These are phyloP conservation scores for Pythium coloratum DNA, from an alignment of 352 stramenopile species.

Conservation along the genomic window DNA sequence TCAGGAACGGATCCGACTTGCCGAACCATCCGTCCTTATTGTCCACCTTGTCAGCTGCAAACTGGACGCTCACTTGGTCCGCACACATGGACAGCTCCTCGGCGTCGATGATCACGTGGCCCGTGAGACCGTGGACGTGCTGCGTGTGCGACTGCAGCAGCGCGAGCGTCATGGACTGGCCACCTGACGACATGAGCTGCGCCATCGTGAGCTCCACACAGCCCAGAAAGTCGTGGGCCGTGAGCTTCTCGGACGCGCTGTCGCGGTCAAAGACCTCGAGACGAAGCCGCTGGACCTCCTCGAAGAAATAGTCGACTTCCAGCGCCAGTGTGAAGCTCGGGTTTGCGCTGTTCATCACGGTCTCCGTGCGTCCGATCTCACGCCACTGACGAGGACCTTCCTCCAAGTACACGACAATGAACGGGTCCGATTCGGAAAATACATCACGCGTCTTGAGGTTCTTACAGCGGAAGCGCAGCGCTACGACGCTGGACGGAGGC, in stretches of 20 bases:
- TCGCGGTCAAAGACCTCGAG: slow-evolving; percentile 84
- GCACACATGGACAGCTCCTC: slow-evolving; percentile 69
- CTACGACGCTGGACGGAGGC: slow-evolving; percentile 59
- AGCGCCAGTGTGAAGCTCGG: slow-evolving; percentile 73
- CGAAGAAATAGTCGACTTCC: slow-evolving; percentile 76
- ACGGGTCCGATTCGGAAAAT: slow-evolving; percentile 71
- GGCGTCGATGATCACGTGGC: slow-evolving; percentile 64
- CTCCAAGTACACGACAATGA: slow-evolving; percentile 74
- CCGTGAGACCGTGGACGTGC: slow-evolving; percentile 49
- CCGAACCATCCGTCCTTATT: slow-evolving; percentile 83
- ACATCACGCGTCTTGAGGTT: slow-evolving; percentile 72
- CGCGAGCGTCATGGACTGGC: slow-evolving; percentile 58
- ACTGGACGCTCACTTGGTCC: slow-evolving; percentile 62
- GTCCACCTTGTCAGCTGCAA: slow-evolving; percentile 63
- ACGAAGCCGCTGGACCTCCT: slow-evolving; percentile 76
- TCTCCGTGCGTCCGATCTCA: slow-evolving; percentile 79
- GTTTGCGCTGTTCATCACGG: slow-evolving; percentile 62
- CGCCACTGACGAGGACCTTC: slow-evolving; percentile 50
- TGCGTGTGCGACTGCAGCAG: slow-evolving; percentile 46
- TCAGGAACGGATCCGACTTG: slow-evolving; percentile 74
- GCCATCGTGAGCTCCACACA: slow-evolving; percentile 80
- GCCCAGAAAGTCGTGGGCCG: slow-evolving; percentile 67
- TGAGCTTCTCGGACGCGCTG: slow-evolving; percentile 56
- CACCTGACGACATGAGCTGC: slow-evolving; percentile 65
- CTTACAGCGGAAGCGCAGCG: slow-evolving; percentile 70